These are phyloP conservation scores for Ceratobasidium sp. DNA, from an alignment of 1,284 basidiomycete genomes.

Conservation along the genomic window DNA sequence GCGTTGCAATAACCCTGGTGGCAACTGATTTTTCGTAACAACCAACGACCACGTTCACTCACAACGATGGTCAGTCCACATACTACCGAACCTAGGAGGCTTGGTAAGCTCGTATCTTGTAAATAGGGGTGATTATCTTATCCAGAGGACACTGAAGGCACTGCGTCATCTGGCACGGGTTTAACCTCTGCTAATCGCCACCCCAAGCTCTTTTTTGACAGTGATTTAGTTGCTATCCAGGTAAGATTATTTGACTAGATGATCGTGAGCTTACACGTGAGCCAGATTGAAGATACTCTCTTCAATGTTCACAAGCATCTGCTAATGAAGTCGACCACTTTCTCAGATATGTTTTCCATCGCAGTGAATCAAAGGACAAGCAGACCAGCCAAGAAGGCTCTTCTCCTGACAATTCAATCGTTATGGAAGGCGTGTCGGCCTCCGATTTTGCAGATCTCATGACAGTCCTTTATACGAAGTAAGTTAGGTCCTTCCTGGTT, in stretches of 20 bases:
- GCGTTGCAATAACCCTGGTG: not conserved
- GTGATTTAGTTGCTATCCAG: not conserved
- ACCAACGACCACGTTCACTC: not conserved
- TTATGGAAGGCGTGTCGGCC: not conserved
- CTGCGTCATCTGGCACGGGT: not conserved
- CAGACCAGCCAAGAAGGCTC: not conserved
- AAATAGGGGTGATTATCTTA: not conserved
- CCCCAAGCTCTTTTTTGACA: constrained; percentile 1
- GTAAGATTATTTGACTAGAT: not conserved
- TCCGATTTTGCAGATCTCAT: not conserved
- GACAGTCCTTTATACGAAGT: not conserved
- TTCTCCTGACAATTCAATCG: constrained; percentile 2
- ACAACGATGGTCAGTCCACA: not conserved
- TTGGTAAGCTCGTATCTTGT: not conserved
- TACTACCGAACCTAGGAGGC: not conserved
- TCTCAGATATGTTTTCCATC: constrained; percentile 31
- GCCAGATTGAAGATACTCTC: constrained; percentile 56
- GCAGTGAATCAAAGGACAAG: not conserved
- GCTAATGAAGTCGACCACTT: constrained; percentile 26
- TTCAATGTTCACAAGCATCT: constrained; percentile 55
- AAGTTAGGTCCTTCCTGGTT: not conserved
- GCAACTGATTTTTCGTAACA: not conserved
- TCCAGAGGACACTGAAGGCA: not conserved
- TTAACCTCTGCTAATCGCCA: not conserved
- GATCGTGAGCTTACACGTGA: no score